These are phyloP conservation scores for Cordyceps cicadae DNA, from an alignment of 2,329 filamentous ascomycete species.

Conservation along the genomic window DNA sequence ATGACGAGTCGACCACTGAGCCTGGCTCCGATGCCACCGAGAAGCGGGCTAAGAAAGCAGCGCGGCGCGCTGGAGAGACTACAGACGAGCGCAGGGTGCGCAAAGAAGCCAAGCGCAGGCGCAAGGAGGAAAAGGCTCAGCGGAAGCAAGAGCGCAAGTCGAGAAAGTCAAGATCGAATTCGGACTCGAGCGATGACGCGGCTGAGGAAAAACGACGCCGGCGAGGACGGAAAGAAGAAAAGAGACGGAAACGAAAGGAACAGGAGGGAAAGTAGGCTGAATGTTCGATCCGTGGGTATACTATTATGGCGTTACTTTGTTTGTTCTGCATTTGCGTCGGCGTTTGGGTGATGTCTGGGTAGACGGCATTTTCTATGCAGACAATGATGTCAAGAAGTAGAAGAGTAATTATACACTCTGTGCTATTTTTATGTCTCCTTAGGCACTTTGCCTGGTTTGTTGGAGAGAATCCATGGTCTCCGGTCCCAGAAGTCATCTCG, in stretches of 20 bases:
- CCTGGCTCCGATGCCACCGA: slow-evolving; percentile 20
- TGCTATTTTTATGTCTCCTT: slow-evolving; percentile 40
- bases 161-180: slow-evolving; percentile 21
- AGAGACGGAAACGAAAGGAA: slow-evolving; percentile 29
- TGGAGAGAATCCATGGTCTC: slow-evolving; percentile 75
- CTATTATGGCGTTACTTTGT: neutral
- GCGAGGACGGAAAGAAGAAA: slow-evolving; percentile 35
- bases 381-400: neutral
- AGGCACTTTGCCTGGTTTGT: slow-evolving; percentile 63
- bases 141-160: slow-evolving; percentile 18
- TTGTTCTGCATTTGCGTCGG: slow-evolving; percentile 4
- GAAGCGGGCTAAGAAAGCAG: slow-evolving; percentile 16
- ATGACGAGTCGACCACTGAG: slow-evolving; percentile 9
- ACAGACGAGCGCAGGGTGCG: slow-evolving; percentile 35
- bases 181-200: slow-evolving; percentile 20
- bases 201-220: slow-evolving; percentile 40
- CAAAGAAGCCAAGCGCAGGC: slow-evolving; percentile 25
- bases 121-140: slow-evolving; percentile 5
- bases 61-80: slow-evolving; percentile 26
- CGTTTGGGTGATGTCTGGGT: neutral
- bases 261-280: slow-evolving; percentile 17
- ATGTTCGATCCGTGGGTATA: neutral
- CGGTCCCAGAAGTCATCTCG: slow-evolving; percentile 89
- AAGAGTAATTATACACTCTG: neutral
- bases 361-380: neutral